phyloP scores from a whole-genome alignment of 192 early-diverging fungal species.

The Entomortierella chlamydospora region DNA sequence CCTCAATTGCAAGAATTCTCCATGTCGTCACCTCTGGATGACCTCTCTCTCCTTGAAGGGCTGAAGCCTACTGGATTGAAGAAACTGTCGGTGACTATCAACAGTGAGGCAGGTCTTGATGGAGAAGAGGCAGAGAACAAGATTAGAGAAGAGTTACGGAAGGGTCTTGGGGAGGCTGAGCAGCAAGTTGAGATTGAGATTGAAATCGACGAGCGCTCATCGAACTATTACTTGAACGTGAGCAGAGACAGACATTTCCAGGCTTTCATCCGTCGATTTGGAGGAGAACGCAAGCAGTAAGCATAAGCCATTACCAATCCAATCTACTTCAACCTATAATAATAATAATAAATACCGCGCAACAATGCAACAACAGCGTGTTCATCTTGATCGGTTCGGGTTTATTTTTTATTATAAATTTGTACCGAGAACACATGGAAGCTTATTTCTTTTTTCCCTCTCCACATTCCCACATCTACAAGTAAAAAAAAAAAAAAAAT shows the following conservation, averaged over 20 bases:
- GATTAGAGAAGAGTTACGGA: constrained; percentile 2
- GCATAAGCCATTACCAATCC: too few relatives aligned
- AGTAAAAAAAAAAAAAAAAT: constrained; percentile 3
- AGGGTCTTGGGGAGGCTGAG: neutral
- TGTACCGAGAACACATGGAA: too few relatives aligned
- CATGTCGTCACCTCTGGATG: constrained; percentile 20
- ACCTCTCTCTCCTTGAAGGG: constrained; percentile 14
- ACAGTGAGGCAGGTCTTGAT: constrained; percentile 15
- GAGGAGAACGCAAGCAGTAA: constrained; percentile 26
- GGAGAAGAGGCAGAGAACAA: constrained; percentile 12
- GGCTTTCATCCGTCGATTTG: constrained; percentile 30
- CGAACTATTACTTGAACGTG: constrained; percentile 29
- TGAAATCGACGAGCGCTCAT: constrained; percentile 31
- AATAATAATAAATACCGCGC: too few relatives aligned
- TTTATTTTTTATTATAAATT: too few relatives aligned
- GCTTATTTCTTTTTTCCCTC: too few relatives aligned
- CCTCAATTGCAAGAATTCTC: constrained; percentile 18
- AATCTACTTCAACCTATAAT: too few relatives aligned
- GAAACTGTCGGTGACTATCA: constrained; percentile 18
- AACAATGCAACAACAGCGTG: too few relatives aligned
- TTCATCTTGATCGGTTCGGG: too few relatives aligned
- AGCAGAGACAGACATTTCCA: constrained; percentile 36
- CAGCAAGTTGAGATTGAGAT: neutral
- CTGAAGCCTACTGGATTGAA: neutral
- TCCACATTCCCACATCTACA: neutral